phyloP scores from a whole-genome alignment of 371 early-diverging fungal species.

The Syncephalis plumigaleata region DNA sequence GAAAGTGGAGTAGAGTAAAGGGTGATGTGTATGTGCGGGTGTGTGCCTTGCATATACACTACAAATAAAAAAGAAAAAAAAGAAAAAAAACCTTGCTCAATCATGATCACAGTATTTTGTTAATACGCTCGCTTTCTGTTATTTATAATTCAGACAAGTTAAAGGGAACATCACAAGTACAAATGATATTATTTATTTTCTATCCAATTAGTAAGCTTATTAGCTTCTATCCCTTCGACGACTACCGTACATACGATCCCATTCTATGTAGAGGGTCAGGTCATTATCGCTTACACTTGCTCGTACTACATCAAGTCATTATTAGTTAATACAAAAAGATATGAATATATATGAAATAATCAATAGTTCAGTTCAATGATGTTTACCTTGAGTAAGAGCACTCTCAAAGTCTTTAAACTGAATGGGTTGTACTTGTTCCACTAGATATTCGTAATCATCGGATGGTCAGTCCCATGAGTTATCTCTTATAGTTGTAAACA shows the following conservation, averaged over 20 bases:
- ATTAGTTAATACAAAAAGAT: background rate
- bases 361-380: constrained; percentile 3
- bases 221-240: too few relatives aligned
- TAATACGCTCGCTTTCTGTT: too few relatives aligned
- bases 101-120: too few relatives aligned
- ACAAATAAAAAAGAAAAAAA: too few relatives aligned
- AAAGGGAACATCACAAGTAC: too few relatives aligned
- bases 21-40: too few relatives aligned
- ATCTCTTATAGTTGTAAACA: background rate
- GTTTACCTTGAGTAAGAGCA: constrained; percentile 39
- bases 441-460: constrained; percentile 3
- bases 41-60: too few relatives aligned
- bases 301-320: constrained; percentile 19
- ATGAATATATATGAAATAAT: background rate
- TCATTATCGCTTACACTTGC: constrained; percentile 73
- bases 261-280: constrained; percentile 46
- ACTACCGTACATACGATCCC: constrained; percentile 33
- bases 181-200: too few relatives aligned
- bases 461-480: background rate
- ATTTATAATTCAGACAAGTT: too few relatives aligned
- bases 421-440: constrained; percentile 57
- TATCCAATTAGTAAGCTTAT: too few relatives aligned
- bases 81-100: too few relatives aligned
- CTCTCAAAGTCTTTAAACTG: constrained; percentile 47
- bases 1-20: too few relatives aligned